Base-by-base conservation (phyloP, 306 rosid genomes). In the Cicer arietinum region DNA sequence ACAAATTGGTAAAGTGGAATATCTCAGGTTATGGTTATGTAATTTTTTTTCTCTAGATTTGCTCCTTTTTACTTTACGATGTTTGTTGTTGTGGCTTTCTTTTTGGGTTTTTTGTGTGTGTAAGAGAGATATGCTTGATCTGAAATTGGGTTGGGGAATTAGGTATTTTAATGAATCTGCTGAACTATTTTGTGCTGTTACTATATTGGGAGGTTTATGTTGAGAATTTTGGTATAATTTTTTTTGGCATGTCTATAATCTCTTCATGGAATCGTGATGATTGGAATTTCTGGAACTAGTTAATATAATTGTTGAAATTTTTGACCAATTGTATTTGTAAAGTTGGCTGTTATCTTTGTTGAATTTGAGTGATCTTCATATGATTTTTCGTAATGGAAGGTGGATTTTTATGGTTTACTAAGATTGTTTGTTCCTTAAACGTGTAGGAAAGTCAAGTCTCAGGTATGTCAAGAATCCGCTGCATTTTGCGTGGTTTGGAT, bases 401-500 rank as follows among this genome's bases (percentile, higher is more conserved):
- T 20, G 8, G 56, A 13, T 46, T 22, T 83, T 60, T 59, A 2
- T 12, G 68, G 69, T 58, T 62, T 74, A 6, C 63, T 77, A 6
- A 79, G 0, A 64, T 65, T 65, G 59, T 76, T 47, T 80, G 72
- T 74, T 86, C 61, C 45, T 57, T 45, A 22, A 14, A 41, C 67
- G 2, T 82, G 80, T 92, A 94, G 99, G 99, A 90, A 41, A 90
- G 83, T 76, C 88, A 88, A 78, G 80, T 61, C 14, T 65, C 89
- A 52, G 87, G 91, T 77, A 92, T 94, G 97, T 83, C 98, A 20
- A 88, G 99, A 83, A 75, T 94, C 56, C 97, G 99, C 45, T 94
- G 99, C 85, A 81, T 94, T 82, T 80, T 94, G 47, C 96, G 98
- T 7, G 98, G 99, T 43, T 71, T 88, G 71, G 99, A 92, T 80